These are phyloP conservation scores for Cryoendolithus antarcticus DNA, from an alignment of 2,329 filamentous ascomycete genomes.

Conservation along the genomic window DNA sequence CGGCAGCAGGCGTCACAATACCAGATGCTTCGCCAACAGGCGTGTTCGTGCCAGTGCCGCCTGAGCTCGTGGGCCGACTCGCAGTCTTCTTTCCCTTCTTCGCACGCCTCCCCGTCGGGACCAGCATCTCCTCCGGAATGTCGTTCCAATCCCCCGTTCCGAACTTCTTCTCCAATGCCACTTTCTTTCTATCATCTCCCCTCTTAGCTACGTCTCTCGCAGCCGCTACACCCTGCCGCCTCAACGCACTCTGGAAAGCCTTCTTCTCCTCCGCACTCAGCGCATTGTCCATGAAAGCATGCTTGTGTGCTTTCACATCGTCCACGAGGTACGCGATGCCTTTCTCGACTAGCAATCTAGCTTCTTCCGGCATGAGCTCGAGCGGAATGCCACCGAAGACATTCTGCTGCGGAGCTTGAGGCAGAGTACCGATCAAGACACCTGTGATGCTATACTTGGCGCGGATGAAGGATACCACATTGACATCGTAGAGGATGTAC, in stretches of 20 bases:
- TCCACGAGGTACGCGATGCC: slow-evolving; percentile 69
- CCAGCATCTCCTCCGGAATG: slow-evolving; percentile 23
- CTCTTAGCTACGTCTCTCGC: slow-evolving; percentile 33
- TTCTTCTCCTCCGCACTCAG: slow-evolving; percentile 46
- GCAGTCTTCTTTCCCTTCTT: slow-evolving; percentile 9
- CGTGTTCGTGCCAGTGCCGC: not conserved
- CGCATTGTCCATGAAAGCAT: slow-evolving; percentile 39
- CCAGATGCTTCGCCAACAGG: slow-evolving; percentile 3
- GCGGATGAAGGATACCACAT: slow-evolving; percentile 65
- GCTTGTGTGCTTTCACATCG: slow-evolving; percentile 58
- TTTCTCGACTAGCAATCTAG: slow-evolving; percentile 63
- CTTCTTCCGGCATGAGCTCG: slow-evolving; percentile 86
- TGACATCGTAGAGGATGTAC: slow-evolving; percentile 81
- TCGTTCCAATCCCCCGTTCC: slow-evolving; percentile 24
- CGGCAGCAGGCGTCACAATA: slow-evolving; percentile 6
- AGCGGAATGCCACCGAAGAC: slow-evolving; percentile 81
- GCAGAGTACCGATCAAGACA: slow-evolving; percentile 73
- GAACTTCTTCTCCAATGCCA: slow-evolving; percentile 38
- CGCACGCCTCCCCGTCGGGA: slow-evolving; percentile 8
- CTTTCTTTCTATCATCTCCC: slow-evolving; percentile 39
- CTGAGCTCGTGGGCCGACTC: slow-evolving; percentile 6
- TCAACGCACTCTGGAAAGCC: slow-evolving; percentile 47
- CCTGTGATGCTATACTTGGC: slow-evolving; percentile 74
- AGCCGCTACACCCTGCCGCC: slow-evolving; percentile 42
- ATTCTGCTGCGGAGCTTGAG: slow-evolving; percentile 89